Evolutionary conservation across 352 stramenopile species (phyloP).

Genomic region (Phytophthora meadii): DNA sequence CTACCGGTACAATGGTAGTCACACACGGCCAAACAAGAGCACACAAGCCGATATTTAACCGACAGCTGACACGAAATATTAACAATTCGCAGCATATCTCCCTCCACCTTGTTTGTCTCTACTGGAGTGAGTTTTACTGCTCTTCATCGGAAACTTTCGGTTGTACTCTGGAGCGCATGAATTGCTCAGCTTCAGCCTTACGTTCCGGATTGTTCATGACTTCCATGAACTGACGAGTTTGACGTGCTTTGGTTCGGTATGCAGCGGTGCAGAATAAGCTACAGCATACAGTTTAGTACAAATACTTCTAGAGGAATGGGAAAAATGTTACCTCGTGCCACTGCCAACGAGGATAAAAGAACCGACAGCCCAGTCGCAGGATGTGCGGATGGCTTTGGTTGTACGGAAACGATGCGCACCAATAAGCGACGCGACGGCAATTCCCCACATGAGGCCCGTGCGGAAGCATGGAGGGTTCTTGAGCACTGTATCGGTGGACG

Average conservation of each 20-base stretch:
- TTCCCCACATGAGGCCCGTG: constrained; percentile 81
- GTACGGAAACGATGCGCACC: constrained; percentile 77
- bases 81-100: constrained; percentile 28
- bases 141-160: constrained; percentile 21
- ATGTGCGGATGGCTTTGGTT: constrained; percentile 54
- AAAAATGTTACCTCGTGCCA: constrained; percentile 52
- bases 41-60: constrained; percentile 47
- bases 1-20: constrained; percentile 12
- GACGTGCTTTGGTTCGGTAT: constrained; percentile 55
- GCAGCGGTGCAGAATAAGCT: constrained; percentile 71
- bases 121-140: constrained; percentile 4
- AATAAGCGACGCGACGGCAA: constrained; percentile 62
- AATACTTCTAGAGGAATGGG: no score
- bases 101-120: background rate
- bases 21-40: constrained; percentile 19
- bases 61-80: constrained; percentile 39
- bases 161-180: constrained; percentile 69
- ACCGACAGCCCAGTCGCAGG: constrained; percentile 72
- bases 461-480: constrained; percentile 85
- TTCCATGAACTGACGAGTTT: constrained; percentile 86
- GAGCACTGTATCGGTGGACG: constrained; percentile 49
- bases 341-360: constrained; percentile 65
- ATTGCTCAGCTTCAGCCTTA: constrained; percentile 78
- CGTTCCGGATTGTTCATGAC: constrained; percentile 83
- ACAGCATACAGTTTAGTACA: background rate